Evolutionary conservation across 305 asterid genomes (phyloP).

Genomic region (Fraxinus floribunda): DNA sequence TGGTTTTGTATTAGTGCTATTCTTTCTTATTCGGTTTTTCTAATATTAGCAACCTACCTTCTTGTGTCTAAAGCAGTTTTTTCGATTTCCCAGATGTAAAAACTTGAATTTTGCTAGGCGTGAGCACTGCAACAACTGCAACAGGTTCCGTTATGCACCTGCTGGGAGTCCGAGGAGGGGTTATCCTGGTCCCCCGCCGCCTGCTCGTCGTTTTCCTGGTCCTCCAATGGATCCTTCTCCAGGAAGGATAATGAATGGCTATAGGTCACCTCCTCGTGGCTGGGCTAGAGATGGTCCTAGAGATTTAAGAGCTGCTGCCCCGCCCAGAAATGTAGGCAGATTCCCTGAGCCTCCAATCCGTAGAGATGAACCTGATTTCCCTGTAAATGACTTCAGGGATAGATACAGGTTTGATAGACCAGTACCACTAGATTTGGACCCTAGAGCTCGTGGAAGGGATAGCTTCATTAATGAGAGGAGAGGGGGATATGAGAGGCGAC

Average conservation of each 20-base stretch:
- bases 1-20: neutral
- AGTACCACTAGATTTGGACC: constrained; percentile 56
- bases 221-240: constrained; percentile 57
- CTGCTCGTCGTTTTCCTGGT: constrained; percentile 49
- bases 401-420: constrained; percentile 66
- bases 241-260: constrained; percentile 51
- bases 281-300: constrained; percentile 64
- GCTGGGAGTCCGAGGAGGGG: constrained; percentile 68
- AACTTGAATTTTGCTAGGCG: constrained; percentile 91
- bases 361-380: constrained; percentile 48
- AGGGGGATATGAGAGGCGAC: constrained; percentile 55
- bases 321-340: constrained; percentile 58
- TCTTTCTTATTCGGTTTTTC: neutral
- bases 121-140: constrained; percentile 84
- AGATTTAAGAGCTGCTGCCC: constrained; percentile 59
- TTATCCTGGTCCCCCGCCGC: constrained; percentile 48
- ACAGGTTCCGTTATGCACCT: constrained; percentile 60
- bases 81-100: constrained; percentile 56
- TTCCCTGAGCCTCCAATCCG: constrained; percentile 52
- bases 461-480: constrained; percentile 47
- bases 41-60: neutral
- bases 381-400: constrained; percentile 46
- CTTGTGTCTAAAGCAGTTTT: constrained; percentile 19
- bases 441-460: constrained; percentile 64
- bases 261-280: constrained; percentile 76